phyloP scores from a whole-genome alignment of 352 stramenopile genomes.

The Phytophthora ramorum region DNA sequence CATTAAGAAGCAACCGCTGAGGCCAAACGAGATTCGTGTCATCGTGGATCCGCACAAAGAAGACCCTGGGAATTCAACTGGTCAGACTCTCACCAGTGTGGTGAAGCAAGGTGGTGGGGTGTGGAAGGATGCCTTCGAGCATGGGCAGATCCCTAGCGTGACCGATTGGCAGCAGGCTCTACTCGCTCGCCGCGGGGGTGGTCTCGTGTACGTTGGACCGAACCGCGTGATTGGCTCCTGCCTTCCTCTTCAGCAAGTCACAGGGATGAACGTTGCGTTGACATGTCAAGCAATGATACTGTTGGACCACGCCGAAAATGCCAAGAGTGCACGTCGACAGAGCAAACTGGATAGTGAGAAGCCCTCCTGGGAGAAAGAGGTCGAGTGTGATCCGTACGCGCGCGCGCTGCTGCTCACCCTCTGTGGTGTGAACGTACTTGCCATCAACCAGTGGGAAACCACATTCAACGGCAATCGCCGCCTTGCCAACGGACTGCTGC shows the following conservation, averaged over 20 bases:
- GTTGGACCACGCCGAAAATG: constrained; percentile 85
- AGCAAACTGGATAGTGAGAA: constrained; percentile 91
- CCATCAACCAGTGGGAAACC: constrained; percentile 84
- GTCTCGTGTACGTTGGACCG: constrained; percentile 75
- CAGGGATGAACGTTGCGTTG: constrained; percentile 68
- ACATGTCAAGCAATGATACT: constrained; percentile 80
- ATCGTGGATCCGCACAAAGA: constrained; percentile 73
- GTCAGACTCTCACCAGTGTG: constrained; percentile 52
- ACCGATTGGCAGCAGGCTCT: constrained; percentile 79
- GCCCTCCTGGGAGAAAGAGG: constrained; percentile 47
- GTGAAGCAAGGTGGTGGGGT: constrained; percentile 48
- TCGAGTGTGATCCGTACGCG: constrained; percentile 73
- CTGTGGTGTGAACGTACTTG: constrained; percentile 72
- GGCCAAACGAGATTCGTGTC: constrained; percentile 64
- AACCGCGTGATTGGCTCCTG: constrained; percentile 70
- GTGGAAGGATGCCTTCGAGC: constrained; percentile 73
- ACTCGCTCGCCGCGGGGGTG: constrained; percentile 56
- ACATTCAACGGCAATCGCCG: constrained; percentile 82
- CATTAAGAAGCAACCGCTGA: constrained; percentile 61
- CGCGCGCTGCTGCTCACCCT: constrained; percentile 81
- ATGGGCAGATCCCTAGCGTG: constrained; percentile 61
- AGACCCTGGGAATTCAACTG: constrained; percentile 43
- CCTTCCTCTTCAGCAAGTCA: constrained; percentile 48
- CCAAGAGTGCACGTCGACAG: constrained; percentile 72
- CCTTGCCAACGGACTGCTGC: constrained; percentile 56